Evolutionary conservation across 2,329 filamentous ascomycete genomes (phyloP).

Genomic region (Eutypella sp.): DNA sequence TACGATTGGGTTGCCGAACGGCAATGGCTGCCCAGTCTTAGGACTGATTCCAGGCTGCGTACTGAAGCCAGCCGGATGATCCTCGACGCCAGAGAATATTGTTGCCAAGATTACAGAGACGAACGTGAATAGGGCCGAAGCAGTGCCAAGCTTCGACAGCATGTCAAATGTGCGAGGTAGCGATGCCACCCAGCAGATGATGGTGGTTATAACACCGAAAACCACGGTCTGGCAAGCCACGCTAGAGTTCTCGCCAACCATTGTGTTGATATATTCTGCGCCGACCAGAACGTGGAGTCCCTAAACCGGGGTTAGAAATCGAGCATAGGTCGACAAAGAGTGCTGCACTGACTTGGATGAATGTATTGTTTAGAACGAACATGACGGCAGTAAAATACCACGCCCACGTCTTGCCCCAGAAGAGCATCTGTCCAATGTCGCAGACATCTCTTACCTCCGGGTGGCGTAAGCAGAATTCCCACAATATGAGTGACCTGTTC

Average conservation of each 20-base stretch:
- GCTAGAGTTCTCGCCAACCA: conserved; percentile 60
- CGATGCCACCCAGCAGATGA: conserved; percentile 74
- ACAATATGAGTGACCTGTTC: conserved; percentile 20
- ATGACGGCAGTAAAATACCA: conserved; percentile 71
- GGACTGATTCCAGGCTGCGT: conserved; percentile 35
- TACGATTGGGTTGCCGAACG: conserved; percentile 60
- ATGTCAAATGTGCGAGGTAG: conserved; percentile 81
- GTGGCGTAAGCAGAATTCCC: conserved; percentile 84
- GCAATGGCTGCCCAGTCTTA: conserved; percentile 19
- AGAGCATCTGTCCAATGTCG: conserved; percentile 92
- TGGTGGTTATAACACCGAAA: conserved; percentile 68
- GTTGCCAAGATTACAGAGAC: conserved; percentile 80
- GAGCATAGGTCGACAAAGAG: conserved; percentile 5
- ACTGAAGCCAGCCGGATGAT: conserved; percentile 64
- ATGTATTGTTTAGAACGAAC: conserved; percentile 93
- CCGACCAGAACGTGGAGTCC: conserved; percentile 79
- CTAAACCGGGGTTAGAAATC: conserved; percentile 30
- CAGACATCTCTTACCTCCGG: conserved; percentile 90
- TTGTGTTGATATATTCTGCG: conserved; percentile 85
- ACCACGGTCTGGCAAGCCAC: conserved; percentile 69
- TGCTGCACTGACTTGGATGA: conserved; percentile 65
- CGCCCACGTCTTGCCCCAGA: conserved; percentile 74
- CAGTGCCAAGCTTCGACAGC: conserved; percentile 72
- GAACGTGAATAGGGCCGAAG: conserved; percentile 84
- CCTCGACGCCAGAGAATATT: conserved; percentile 74